phyloP scores from a whole-genome alignment of 768 basidiomycete species.

The Collybiopsis confluens region DNA sequence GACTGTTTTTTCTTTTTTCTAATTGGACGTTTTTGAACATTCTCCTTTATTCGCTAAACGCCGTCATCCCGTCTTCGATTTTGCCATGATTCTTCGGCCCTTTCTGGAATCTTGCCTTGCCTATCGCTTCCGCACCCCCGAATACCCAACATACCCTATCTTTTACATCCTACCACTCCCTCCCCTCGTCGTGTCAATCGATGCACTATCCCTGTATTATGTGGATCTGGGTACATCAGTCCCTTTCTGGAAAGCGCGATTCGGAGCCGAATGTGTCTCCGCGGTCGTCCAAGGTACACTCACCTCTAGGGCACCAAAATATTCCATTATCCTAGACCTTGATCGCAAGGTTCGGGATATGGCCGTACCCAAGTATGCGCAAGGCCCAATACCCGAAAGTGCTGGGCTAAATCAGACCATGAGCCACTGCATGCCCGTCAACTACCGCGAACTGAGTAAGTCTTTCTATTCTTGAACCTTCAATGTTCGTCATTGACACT shows the following conservation, averaged over 20 bases:
- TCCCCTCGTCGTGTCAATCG: background rate
- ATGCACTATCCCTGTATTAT: background rate
- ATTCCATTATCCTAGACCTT: conserved; percentile 57
- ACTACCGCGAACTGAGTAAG: conserved; percentile 69
- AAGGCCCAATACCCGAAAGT: conserved; percentile 43
- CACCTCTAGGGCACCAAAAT: conserved; percentile 60
- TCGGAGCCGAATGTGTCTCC: conserved; percentile 62
- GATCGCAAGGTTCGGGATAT: conserved; percentile 68
- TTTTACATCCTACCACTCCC: background rate
- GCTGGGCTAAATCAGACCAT: conserved; percentile 57
- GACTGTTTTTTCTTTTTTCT: background rate
- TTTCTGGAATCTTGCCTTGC: background rate
- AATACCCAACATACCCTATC: too few relatives aligned
- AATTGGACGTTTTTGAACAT: background rate
- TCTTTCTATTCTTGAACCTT: conserved; percentile 7
- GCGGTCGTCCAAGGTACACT: conserved; percentile 66
- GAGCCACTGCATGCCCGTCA: conserved; percentile 72
- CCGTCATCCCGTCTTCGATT: background rate
- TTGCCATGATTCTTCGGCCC: background rate
- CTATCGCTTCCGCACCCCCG: background rate
- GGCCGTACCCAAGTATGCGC: conserved; percentile 60
- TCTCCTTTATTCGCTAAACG: background rate
- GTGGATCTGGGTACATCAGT: conserved; percentile 30
- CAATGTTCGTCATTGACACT: conserved; percentile 1
- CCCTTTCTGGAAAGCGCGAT: conserved; percentile 66